phyloP scores from a whole-genome alignment of 164 flowering plant genomes.

The Berberis thunbergii region DNA sequence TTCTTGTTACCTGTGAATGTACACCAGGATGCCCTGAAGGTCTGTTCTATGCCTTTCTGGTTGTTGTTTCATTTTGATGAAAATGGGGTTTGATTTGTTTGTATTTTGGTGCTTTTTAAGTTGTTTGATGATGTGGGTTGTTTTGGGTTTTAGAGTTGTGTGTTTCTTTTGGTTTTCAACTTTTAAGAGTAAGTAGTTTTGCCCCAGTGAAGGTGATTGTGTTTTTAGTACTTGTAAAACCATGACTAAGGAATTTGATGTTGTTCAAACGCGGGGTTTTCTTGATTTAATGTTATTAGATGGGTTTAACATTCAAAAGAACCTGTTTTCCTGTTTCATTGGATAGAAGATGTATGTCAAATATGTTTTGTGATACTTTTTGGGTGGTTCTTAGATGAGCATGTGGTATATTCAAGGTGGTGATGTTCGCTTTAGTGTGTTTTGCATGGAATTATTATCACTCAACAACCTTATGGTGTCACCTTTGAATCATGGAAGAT shows the following conservation, averaged over 20 bases:
- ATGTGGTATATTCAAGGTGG: too few relatives aligned
- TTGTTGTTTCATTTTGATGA: constrained; percentile 2
- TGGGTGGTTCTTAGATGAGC: too few relatives aligned
- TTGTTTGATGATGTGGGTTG: neutral
- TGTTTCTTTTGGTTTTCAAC: constrained; percentile 5
- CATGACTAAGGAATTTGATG: neutral
- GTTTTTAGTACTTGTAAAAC: neutral
- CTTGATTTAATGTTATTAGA: neutral
- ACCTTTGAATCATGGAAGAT: too few relatives aligned
- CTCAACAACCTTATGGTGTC: too few relatives aligned
- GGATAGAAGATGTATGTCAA: neutral
- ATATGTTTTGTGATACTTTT: too few relatives aligned
- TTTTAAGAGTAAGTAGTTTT: constrained; percentile 37
- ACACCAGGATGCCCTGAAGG: constrained; percentile 63
- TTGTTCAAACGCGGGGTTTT: neutral
- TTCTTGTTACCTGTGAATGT: constrained; percentile 72
- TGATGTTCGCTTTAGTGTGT: too few relatives aligned
- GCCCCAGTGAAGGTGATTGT: constrained; percentile 23
- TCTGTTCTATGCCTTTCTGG: constrained; percentile 10
- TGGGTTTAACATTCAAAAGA: neutral
- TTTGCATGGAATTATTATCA: too few relatives aligned
- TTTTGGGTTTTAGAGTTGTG: constrained; percentile 5
- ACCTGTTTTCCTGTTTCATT: neutral
- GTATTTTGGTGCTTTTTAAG: neutral
- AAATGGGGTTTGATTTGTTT: constrained; percentile 9